Base-by-base conservation (phyloP, 768 basidiomycete genomes). In the Trametes sanguinea region DNA sequence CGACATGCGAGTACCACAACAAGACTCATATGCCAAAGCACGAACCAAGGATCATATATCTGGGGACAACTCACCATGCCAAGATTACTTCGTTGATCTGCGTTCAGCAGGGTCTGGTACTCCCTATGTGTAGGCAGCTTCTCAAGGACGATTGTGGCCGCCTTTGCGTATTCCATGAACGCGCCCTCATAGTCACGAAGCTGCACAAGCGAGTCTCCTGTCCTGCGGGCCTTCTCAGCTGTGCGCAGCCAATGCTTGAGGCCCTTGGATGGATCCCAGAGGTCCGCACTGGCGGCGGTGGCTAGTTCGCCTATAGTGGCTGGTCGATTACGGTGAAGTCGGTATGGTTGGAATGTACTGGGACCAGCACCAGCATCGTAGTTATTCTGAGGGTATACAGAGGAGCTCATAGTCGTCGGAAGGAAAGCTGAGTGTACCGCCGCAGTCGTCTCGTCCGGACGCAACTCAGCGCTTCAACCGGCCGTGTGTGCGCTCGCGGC, bases 71-170 rank as follows among this genome's bases (percentile, higher is more conserved):
- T 74, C 73, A 93, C 92, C 78, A 85, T 72, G 35, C 79, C 82
- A 16, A 93, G 80, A 72, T 90, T 90, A 53, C 83, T 76, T 54
- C 86, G 80, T 68, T 93, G 91, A 10, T 79, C 76, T 6, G 75
- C 56, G 47, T 72, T 86, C 67, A 94, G 72, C 47, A 85, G 72
- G 1, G 76, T 76, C 37, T 80, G 67, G 70, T 88, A 93, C 46
- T 90, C 86, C 55, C 80, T 76, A 75, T 93, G 92, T 1, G 77
- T 75, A 0, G 91, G 91, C n/a, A 94, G 76, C 65, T 83, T 87
- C 76, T 94, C 90, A 10, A 91, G 81, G 22, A 92, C 88, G 60
- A 93, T 76, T 1, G 88, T 90, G 0, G 90, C 90, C 8, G 90
- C 88, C 62, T 80, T 84, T 2, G 90, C 90, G 52, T 83, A 84